Conservation (phyloP, 1,284 basidiomycete species). For the Ceratorhiza oryzae-sativae region DNA sequence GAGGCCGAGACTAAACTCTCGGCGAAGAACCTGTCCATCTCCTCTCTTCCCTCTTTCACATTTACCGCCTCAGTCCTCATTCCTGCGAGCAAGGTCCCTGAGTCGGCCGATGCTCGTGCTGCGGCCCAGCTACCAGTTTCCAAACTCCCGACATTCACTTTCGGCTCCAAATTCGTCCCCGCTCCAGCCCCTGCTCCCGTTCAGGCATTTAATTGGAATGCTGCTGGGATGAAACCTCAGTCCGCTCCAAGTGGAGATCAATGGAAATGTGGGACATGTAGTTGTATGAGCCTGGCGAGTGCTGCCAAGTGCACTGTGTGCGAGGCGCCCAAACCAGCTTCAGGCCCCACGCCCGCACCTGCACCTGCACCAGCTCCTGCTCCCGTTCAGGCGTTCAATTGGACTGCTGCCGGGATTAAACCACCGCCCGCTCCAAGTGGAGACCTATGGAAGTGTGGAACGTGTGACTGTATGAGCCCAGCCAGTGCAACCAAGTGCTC, state of each 20-base stretch:
- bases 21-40: constrained; percentile 7
- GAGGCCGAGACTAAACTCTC: constrained; percentile 10
- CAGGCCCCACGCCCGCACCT: constrained; percentile 1
- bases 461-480: constrained; percentile 38
- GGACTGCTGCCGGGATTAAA: constrained; percentile 41
- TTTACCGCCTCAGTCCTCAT: background rate
- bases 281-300: constrained; percentile 39
- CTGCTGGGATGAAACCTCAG: constrained; percentile 24
- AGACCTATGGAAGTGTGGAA: constrained; percentile 38
- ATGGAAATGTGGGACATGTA: constrained; percentile 41
- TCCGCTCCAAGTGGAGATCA: background rate
- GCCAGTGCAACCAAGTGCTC: constrained; percentile 42
- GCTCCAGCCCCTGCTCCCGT: constrained; percentile 14
- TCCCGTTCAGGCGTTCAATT: constrained; percentile 26
- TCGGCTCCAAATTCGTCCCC: background rate
- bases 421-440: background rate
- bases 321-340: constrained; percentile 37
- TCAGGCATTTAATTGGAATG: constrained; percentile 14
- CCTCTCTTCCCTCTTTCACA: constrained; percentile 5
- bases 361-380: constrained; percentile 5
- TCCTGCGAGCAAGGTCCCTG: background rate
- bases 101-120: constrained; percentile 8
- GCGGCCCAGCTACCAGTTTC: constrained; percentile 8
- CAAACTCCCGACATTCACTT: constrained; percentile 14
- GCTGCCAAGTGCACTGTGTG: constrained; percentile 42